Evolutionary conservation across 306 rosid species (phyloP), one percentile per base, ranked within the genome.

Genomic region (Rosa chinensis): DNA sequence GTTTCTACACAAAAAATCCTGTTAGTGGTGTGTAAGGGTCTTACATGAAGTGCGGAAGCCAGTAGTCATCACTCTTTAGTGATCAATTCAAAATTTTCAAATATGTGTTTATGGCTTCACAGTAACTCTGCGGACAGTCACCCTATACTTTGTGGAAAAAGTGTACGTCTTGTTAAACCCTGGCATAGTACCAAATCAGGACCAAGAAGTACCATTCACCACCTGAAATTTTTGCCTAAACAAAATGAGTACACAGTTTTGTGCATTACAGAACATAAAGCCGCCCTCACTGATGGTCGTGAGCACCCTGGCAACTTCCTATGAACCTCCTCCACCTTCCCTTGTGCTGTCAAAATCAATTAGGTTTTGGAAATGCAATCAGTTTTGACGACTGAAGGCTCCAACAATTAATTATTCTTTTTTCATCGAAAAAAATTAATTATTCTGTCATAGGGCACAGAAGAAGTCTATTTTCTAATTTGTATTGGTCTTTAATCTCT

Each of bases 221-320:
- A 4, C 16, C 14, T 2, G 48, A 47, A 66, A 17, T 17, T 13
- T 66, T 37, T 20, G 21, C 48, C 18, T 14, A 16, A 59, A 28
- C 58, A 43, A 40, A 16, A 59, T 47, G 12, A 44, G 45, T 25
- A 45, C 44, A 61, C 78, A 14, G 53, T 43, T 59, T 58, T 75
- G 70, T 75, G 78, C 78, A 44, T 17, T 10, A 61, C 70, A 75
- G 70, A 42, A 43, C 25, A 39, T 5, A 55, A 61, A 53, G 77
- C 61, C 68, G 47, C 12, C 56, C 37, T 20, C 32, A 32, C 17
- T 32, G 63, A 72, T 64, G 28, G 40, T 66, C 6, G 7, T 66
- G 44, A 66, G 13, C 52, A 55, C 48, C 62, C 66, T 52, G 40
- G 63, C 37, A 43, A 74, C 17, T 56, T 74, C 55, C 23, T 10